Base-by-base conservation (phyloP, 1,139 yeast species). In the Yamadazyma aaseri region DNA sequence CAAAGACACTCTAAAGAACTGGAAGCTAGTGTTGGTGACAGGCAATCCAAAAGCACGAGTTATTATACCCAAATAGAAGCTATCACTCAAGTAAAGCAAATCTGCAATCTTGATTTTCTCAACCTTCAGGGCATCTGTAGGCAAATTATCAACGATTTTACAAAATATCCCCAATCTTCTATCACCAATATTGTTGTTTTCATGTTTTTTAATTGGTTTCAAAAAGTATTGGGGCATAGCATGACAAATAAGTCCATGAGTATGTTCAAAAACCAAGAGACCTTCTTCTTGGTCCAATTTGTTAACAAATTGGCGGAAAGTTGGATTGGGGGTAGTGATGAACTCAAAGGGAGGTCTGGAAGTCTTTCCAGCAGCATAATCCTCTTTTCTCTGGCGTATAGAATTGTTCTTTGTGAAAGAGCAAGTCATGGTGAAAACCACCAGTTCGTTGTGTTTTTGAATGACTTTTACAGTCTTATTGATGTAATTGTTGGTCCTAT, bases 1-100 rank as follows among this genome's bases (percentile, higher is more conserved):
- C 32, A 69, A 53, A 9, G 71, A 64, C 5, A 66, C 72, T 12
- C 66, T 56, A 44, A 68, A 65, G 35, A 60, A 65, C 35, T 50
- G 47, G 12, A 48, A 38, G 17, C 43, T 29, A n/a, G 49, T 49
- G 16, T 44, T 22, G 1, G 52, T 40, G 2, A 50, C 38, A 3
- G 56, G 47, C 17, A 57, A 35, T 12, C 61, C 63, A 17, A 61
- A 47, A 6, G 53, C 36, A 26, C 63, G 42, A 2, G 58, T 41
- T 8, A 62, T 42, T 3, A 60, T 40, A 4, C 59, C 55, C 38
- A 66, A 50, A 40, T 50, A 63, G n/a, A 64, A 41, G 26, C 67
- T 59, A 45, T 66, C 73, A 9, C 58, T 48, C 1, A 59, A 43
- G 58, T 55, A 30, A 44, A 17, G 60, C 33, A 62, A 42, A 32